These are phyloP conservation scores for Caloboletus inedulis DNA, from an alignment of 1,284 basidiomycete species.

Conservation along the genomic window DNA sequence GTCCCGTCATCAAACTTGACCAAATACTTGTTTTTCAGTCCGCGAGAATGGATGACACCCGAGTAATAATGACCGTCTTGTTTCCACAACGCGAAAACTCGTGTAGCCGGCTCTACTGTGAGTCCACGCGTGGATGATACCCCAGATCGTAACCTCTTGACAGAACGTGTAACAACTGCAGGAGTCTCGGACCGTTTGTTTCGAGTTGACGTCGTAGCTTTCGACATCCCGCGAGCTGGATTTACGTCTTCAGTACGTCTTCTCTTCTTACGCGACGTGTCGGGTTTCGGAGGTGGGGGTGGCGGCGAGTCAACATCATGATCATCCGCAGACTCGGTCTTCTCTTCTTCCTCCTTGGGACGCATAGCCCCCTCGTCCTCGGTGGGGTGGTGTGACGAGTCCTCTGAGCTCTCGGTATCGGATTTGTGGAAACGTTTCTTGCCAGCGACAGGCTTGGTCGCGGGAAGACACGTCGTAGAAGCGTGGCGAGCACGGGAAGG, in stretches of 20 bases:
- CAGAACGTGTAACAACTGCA: constrained; percentile 27
- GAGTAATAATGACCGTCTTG: constrained; percentile 58
- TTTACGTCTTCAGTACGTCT: constrained; percentile 40
- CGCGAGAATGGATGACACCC: constrained; percentile 47
- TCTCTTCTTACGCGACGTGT: constrained; percentile 47
- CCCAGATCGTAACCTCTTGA: constrained; percentile 33
- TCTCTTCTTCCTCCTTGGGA: constrained; percentile 37
- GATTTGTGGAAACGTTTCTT: constrained; percentile 26
- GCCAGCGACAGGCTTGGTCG: constrained; percentile 8
- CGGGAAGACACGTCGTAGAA: constrained; percentile 1
- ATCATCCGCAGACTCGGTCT: constrained; percentile 44
- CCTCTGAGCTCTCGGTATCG: constrained; percentile 29
- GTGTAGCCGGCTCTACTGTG: constrained; percentile 37
- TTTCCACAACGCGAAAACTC: constrained; percentile 68
- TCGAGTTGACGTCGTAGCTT: constrained; percentile 26
- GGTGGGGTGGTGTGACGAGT: constrained; percentile 1
- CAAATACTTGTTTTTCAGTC: constrained; percentile 35
- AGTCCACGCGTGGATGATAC: constrained; percentile 25
- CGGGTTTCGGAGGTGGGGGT: constrained; percentile 25
- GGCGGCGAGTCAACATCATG: constrained; percentile 23
- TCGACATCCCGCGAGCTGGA: constrained; percentile 21
- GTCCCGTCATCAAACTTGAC: constrained; percentile 63
- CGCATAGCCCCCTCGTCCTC: constrained; percentile 3
- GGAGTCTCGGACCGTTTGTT: constrained; percentile 34
- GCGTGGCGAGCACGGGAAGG: constrained; percentile 4